These are phyloP conservation scores for Pseudopithomyces chartarum DNA, from an alignment of 2,329 filamentous ascomycete species.

Conservation along the genomic window DNA sequence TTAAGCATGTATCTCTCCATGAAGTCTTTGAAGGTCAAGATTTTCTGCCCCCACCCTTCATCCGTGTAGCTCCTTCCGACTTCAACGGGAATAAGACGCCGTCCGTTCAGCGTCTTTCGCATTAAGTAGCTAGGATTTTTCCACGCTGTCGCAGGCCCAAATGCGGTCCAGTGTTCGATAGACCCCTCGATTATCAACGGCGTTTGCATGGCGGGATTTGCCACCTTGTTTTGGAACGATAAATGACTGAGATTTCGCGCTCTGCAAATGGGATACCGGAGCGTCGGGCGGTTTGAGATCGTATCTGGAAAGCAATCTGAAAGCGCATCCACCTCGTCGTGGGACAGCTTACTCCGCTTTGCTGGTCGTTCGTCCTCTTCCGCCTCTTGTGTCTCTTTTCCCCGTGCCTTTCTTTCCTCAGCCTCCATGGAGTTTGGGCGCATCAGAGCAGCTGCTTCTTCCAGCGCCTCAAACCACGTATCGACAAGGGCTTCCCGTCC, in stretches of 20 bases:
- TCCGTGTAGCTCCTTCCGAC: constrained; percentile 88
- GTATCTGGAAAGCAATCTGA: constrained; percentile 22
- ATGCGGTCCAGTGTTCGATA: constrained; percentile 76
- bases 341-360: constrained; percentile 22
- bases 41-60: constrained; percentile 78
- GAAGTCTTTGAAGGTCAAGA: constrained; percentile 77
- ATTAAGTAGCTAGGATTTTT: constrained; percentile 74
- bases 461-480: constrained; percentile 59
- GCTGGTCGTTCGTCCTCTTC: constrained; percentile 13
- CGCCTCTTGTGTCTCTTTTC: neutral
- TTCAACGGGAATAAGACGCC: constrained; percentile 83
- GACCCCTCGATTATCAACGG: constrained; percentile 72
- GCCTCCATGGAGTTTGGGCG: too few species aligned
- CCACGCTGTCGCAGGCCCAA: constrained; percentile 68
- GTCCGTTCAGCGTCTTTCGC: constrained; percentile 73
- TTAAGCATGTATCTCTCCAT: constrained; percentile 64
- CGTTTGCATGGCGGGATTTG: constrained; percentile 36
- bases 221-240: constrained; percentile 36
- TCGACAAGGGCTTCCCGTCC: constrained; percentile 41
- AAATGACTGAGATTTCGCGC: constrained; percentile 21
- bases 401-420: too few species aligned
- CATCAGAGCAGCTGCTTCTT: too few species aligned
- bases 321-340: neutral
- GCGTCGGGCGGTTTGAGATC: constrained; percentile 11
- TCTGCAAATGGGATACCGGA: constrained; percentile 30